These are phyloP conservation scores for Picea sitchensis DNA, from an alignment of 75 land plant species.

Conservation along the genomic window DNA sequence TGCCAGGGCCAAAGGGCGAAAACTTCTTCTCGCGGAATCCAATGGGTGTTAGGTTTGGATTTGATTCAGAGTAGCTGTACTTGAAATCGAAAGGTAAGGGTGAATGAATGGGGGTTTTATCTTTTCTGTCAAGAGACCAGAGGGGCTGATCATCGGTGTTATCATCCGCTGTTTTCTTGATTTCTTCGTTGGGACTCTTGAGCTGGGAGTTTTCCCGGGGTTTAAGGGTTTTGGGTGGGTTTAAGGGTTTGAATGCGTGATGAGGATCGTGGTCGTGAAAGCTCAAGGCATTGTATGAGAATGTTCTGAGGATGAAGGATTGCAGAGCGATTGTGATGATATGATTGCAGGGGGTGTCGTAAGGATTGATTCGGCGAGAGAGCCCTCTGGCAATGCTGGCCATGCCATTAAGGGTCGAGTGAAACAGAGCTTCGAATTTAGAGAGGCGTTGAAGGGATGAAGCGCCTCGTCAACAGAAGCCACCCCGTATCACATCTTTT, in stretches of 20 bases:
- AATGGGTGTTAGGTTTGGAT: constrained; percentile 45
- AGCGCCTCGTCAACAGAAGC: no score
- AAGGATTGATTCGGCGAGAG: background rate
- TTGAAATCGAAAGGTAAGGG: constrained; percentile 72
- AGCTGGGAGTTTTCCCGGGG: background rate
- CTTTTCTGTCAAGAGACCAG: background rate
- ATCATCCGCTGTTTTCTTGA: background rate
- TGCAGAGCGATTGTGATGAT: background rate
- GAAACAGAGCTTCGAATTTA: no score
- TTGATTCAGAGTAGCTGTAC: constrained; percentile 63
- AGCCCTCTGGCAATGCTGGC: background rate
- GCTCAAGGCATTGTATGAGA: constrained; percentile 2
- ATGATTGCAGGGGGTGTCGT: background rate
- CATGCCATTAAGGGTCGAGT: background rate
- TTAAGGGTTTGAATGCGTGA: constrained; percentile 17
- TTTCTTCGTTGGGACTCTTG: background rate
- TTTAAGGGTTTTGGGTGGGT: constrained; percentile 38
- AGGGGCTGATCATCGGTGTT: background rate
- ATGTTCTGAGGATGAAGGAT: background rate
- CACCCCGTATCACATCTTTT: no score
- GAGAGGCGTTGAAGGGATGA: no score
- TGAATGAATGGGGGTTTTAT: constrained; percentile 23
- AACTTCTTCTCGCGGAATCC: constrained; percentile 68
- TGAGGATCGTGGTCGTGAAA: background rate
- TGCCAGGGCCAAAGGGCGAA: constrained; percentile 86